A percentile compares a stretch with the other conserved stretches of the same genome.
phyloP scores from a whole-genome alignment of 2,329 filamentous ascomycete genomes.

The Phaeosphaeria sp. region DNA sequence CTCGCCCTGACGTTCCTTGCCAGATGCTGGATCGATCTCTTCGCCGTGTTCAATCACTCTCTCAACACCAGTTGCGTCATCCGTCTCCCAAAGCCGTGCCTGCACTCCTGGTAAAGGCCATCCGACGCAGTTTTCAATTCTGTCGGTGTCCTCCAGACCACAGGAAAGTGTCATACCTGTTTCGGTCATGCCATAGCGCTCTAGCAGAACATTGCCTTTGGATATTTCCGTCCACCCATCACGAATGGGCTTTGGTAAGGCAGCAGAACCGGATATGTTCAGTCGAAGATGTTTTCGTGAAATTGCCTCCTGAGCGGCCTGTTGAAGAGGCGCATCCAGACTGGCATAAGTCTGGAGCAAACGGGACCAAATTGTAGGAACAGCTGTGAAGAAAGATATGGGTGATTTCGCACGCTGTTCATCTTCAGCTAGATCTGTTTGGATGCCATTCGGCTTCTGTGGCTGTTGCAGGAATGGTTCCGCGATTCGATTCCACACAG shows the following conservation, averaged over 20 bases:
- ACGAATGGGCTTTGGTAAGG: slow-evolving; percentile 88
- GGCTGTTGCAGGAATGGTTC: slow-evolving; percentile 70
- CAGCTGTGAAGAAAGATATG: slow-evolving; percentile 93
- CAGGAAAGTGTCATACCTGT: slow-evolving; percentile 97
- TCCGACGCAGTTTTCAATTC: slow-evolving; percentile 89
- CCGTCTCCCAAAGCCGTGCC: slow-evolving; percentile 66
- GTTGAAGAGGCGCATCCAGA: slow-evolving; percentile 68
- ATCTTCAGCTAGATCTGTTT: neutral
- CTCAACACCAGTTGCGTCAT: neutral
- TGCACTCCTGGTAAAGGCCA: slow-evolving; percentile 92
- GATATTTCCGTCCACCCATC: slow-evolving; percentile 82
- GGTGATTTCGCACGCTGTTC: slow-evolving; percentile 32
- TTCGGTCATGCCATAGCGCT: slow-evolving; percentile 99
- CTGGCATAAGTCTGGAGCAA: slow-evolving; percentile 74
- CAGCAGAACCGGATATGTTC: slow-evolving; percentile 92
- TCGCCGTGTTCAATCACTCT: slow-evolving; percentile 53
- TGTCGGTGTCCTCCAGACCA: slow-evolving; percentile 76
- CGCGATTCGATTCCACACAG: slow-evolving; percentile 85
- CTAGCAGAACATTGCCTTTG: slow-evolving; percentile 83
- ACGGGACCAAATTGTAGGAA: slow-evolving; percentile 93
- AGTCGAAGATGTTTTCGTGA: neutral
- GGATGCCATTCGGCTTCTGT: neutral
- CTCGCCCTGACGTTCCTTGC: slow-evolving; percentile 76
- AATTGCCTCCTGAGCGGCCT: slow-evolving; percentile 66
- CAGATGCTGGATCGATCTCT: slow-evolving; percentile 62